Conservation (phyloP, 1,284 basidiomycete species). For the Vanrija pseudolonga region DNA sequence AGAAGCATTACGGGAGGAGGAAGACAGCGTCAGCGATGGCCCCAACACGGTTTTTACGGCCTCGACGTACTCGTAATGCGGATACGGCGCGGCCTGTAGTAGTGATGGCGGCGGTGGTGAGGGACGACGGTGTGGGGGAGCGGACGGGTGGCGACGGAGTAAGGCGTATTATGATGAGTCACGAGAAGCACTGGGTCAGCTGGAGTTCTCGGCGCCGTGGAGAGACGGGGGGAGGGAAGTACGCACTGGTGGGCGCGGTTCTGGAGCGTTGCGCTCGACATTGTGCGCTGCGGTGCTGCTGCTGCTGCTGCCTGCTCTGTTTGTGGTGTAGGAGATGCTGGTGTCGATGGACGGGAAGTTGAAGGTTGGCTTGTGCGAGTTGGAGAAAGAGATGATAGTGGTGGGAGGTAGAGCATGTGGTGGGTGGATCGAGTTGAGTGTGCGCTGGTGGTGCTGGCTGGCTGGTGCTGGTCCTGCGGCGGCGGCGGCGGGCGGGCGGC, state of each 20-base stretch:
- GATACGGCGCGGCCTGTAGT: slow-evolving; percentile 25
- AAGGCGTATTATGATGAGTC: neutral
- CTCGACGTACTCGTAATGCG: slow-evolving; percentile 29
- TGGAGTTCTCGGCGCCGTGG: too few species aligned
- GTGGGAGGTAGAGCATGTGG: too few species aligned
- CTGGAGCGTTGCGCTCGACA: slow-evolving; percentile 3
- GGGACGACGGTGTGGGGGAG: neutral
- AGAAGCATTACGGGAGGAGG: neutral
- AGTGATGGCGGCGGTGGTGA: neutral
- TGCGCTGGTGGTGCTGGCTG: too few species aligned
- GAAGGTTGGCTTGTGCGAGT: too few species aligned
- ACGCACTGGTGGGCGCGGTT: slow-evolving; percentile 7
- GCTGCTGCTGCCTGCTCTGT: too few species aligned
- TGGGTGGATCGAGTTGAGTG: too few species aligned
- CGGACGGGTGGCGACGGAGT: neutral
- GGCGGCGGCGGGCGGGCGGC: too few species aligned
- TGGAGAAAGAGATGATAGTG: too few species aligned
- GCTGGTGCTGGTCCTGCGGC: too few species aligned
- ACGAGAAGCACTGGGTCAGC: too few species aligned
- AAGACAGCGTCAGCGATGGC: neutral
- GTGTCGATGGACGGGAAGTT: too few species aligned
- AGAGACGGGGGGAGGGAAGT: neutral
- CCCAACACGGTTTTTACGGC: neutral
- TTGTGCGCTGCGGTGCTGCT: slow-evolving; percentile 8
- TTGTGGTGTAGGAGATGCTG: too few species aligned